These are phyloP conservation scores for Suillus clintonianus DNA, from an alignment of 768 basidiomycete genomes.

Conservation along the genomic window DNA sequence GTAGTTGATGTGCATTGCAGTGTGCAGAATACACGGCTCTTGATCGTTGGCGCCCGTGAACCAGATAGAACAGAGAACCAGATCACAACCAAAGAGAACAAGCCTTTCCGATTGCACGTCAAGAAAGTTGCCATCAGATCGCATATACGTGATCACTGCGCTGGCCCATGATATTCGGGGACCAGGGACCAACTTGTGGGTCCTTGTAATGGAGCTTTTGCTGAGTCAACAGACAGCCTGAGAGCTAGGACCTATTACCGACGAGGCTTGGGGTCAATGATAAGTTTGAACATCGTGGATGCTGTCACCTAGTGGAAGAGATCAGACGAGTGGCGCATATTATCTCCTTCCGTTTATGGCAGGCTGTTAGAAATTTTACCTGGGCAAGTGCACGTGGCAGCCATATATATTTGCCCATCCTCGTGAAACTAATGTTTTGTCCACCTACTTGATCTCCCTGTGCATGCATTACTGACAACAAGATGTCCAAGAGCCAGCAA, in stretches of 20 bases:
- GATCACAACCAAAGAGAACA: neutral
- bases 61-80: neutral
- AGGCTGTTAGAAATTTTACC: too few relatives aligned
- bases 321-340: neutral
- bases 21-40: neutral
- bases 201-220: too few relatives aligned
- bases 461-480: neutral
- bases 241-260: neutral
- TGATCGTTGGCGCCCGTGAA: neutral
- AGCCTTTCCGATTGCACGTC: neutral
- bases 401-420: too few relatives aligned
- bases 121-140: neutral
- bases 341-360: neutral
- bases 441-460: neutral
- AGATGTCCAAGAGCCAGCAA: neutral
- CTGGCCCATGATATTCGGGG: too few relatives aligned
- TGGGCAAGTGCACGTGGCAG: too few relatives aligned
- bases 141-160: too few relatives aligned
- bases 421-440: neutral
- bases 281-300: neutral
- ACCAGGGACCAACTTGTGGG: too few relatives aligned
- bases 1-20: neutral
- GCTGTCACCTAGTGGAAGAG: neutral
- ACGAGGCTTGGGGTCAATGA: neutral
- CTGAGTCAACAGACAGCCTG: neutral